Evolutionary conservation across 495 filamentous ascomycete species (phyloP).

Genomic region (Lepidopterella palustris): DNA sequence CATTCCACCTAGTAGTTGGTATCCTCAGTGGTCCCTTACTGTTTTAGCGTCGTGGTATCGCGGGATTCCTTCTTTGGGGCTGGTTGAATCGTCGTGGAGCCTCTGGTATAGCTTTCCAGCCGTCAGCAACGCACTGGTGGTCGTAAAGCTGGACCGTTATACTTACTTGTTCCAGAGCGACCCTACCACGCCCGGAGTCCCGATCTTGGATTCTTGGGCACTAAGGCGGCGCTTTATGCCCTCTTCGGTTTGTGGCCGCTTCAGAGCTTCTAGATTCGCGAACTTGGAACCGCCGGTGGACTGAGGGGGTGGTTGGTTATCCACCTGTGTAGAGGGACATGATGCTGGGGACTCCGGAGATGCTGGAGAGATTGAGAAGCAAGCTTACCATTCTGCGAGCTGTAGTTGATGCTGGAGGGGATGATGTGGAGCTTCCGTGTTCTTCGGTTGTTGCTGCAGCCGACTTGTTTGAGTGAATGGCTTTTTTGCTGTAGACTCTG

Average conservation of each 20-base stretch:
- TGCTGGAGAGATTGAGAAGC: neutral
- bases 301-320: neutral
- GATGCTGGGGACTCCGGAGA: neutral
- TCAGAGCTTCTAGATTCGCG: conserved; percentile 18
- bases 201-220: conserved; percentile 9
- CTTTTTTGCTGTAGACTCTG: conserved; percentile 10
- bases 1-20: no score
- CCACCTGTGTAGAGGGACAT: neutral
- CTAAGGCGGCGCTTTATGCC: conserved; percentile 10
- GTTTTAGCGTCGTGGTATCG: neutral
- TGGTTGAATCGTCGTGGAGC: neutral
- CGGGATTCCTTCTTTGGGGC: neutral
- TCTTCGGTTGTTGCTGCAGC: conserved; percentile 17
- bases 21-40: no score
- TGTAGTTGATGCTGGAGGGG: conserved; percentile 3
- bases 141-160: neutral
- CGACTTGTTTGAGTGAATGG: conserved; percentile 9
- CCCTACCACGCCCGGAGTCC: conserved; percentile 17
- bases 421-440: conserved; percentile 1
- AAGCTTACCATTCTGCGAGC: conserved; percentile 20
- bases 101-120: neutral
- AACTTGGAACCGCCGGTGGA: conserved; percentile 15
- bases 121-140: neutral
- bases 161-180: conserved; percentile 24
- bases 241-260: conserved; percentile 11